Conservation (phyloP, 2,329 filamentous ascomycete genomes). For the Dactylonectria macrodidyma region DNA sequence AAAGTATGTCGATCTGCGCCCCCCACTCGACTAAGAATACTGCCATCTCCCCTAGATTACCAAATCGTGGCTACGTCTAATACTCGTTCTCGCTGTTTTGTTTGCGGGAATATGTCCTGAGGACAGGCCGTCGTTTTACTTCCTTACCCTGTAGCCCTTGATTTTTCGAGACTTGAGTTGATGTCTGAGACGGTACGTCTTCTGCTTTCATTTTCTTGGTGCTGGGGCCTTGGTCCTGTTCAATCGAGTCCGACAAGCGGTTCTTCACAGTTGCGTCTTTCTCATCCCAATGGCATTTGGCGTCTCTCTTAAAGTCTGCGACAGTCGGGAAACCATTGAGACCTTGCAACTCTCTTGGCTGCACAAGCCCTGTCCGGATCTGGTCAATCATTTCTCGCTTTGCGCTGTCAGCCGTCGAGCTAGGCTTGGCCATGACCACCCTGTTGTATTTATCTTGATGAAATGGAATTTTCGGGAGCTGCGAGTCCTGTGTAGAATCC, state of each 20-base stretch:
- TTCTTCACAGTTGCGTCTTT: slow-evolving; percentile 9
- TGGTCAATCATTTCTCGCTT: slow-evolving; percentile 46
- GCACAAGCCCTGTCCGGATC: slow-evolving; percentile 47
- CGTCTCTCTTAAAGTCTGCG: slow-evolving; percentile 45
- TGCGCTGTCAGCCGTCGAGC: slow-evolving; percentile 8
- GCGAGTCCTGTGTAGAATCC: slow-evolving; percentile 19
- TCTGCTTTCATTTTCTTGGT: slow-evolving; percentile 37
- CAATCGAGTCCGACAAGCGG: background rate
- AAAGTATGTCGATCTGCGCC: background rate
- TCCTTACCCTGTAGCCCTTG: background rate
- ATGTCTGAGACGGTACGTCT: slow-evolving; percentile 1
- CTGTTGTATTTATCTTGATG: slow-evolving; percentile 46
- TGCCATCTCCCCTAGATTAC: background rate
- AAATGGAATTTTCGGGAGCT: slow-evolving; percentile 17
- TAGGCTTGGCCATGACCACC: slow-evolving; percentile 34
- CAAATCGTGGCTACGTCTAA: no score
- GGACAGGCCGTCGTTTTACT: slow-evolving; percentile 3
- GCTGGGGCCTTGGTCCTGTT: slow-evolving; percentile 5
- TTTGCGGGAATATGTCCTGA: slow-evolving; percentile 34
- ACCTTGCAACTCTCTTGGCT: slow-evolving; percentile 6
- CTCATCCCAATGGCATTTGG: slow-evolving; percentile 16
- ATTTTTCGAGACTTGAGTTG: background rate
- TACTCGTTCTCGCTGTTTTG: background rate
- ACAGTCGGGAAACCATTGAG: slow-evolving; percentile 43
- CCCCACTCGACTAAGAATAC: background rate